phyloP scores from a whole-genome alignment of 768 basidiomycete genomes.

The Kwoniella dendrophila region DNA sequence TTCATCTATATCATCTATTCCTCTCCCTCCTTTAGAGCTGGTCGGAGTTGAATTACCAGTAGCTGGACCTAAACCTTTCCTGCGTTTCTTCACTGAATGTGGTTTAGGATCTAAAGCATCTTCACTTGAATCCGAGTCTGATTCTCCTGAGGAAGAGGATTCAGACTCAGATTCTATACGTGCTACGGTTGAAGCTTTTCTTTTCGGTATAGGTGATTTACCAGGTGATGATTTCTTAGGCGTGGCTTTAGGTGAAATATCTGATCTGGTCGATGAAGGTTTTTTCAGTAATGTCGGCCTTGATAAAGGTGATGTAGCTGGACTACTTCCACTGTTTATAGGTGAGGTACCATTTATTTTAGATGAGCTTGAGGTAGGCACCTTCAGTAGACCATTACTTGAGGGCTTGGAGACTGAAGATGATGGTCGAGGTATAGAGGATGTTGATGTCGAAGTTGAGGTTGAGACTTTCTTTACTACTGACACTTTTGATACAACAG shows the following conservation, averaged over 20 bases:
- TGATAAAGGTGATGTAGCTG: background rate
- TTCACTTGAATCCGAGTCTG: conserved; percentile 10
- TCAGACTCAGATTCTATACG: conserved; percentile 32
- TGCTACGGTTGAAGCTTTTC: conserved; percentile 15
- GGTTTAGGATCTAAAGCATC: conserved; percentile 21
- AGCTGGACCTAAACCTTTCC: too few relatives aligned
- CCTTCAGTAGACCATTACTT: conserved; percentile 4
- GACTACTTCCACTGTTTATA: conserved; percentile 2
- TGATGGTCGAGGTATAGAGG: background rate
- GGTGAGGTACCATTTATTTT: conserved; percentile 14
- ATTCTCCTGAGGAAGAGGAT: conserved; percentile 23
- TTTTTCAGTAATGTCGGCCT: conserved; percentile 3
- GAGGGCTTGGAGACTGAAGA: background rate
- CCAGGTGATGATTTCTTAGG: conserved; percentile 2
- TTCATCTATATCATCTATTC: conserved; percentile 15
- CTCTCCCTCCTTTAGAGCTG: too few relatives aligned
- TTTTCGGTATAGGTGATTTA: conserved; percentile 19
- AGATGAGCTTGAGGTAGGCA: background rate
- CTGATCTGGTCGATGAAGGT: background rate
- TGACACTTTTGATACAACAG: conserved; percentile 26
- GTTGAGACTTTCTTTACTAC: conserved; percentile 19
- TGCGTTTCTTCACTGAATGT: conserved; percentile 18
- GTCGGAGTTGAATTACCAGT: too few relatives aligned
- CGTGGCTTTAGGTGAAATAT: background rate
- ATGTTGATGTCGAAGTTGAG: conserved; percentile 4